Conservation (phyloP, 306 rosid species). For the Ormosia semicastrata region DNA sequence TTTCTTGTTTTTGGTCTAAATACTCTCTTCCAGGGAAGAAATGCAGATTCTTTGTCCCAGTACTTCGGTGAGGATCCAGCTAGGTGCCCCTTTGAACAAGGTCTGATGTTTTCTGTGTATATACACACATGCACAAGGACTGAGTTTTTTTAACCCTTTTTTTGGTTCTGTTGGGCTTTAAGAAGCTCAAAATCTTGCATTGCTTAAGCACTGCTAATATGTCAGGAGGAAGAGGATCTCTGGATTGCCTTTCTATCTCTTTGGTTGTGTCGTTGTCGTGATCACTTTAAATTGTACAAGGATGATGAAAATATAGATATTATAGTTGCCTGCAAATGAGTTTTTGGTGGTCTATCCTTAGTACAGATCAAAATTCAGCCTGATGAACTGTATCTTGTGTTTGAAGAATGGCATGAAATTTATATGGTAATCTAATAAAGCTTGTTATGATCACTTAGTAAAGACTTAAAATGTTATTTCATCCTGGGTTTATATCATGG, state of each 20-base stretch:
- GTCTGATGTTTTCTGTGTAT: conserved; percentile 42
- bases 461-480: too few relatives aligned
- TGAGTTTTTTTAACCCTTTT: neutral
- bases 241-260: neutral
- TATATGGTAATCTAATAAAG: too few relatives aligned
- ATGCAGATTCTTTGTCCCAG: conserved; percentile 92
- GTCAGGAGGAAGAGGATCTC: neutral
- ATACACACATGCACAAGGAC: neutral
- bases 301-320: neutral
- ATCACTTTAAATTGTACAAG: neutral
- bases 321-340: neutral
- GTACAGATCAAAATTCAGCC: neutral
- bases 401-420: too few relatives aligned
- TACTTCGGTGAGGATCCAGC: conserved; percentile 99
- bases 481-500: too few relatives aligned
- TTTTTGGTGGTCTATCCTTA: neutral
- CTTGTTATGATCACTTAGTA: too few relatives aligned
- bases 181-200: conserved; percentile 1
- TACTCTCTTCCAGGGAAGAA: conserved; percentile 80
- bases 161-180: neutral
- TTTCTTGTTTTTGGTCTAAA: conserved; percentile 21
- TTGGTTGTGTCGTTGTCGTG: neutral
- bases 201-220: neutral
- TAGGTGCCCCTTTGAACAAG: conserved; percentile 98
- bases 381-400: too few relatives aligned